Evolutionary conservation across 176 grass and related monocot genomes (phyloP), one percentile per base, ranked within the genome.

Genomic region (Oryza punctata): DNA sequence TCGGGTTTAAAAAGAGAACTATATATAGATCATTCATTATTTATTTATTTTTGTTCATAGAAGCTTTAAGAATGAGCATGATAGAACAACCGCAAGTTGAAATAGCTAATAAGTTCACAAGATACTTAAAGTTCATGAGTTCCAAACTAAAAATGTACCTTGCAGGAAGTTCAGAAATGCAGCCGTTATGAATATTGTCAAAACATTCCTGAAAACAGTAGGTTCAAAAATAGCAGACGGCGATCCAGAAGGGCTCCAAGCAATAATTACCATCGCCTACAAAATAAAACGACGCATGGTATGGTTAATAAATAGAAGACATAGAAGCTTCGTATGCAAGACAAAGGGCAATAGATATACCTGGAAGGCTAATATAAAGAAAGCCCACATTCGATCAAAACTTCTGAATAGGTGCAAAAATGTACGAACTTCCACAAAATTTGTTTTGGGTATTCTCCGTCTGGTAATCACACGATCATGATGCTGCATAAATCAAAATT

Each of bases 351-450:
- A 25, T 45, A 32, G 24, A 35, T 82, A 47, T 94, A 95, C 96
- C 96, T 99, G 96, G 40, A 99, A 91, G 77, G 93, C 75, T 78
- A 99, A 84, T 88, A 92, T 94, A 76, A 96, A 99, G 81, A 99
- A 99, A 67, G 74, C 89, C 96, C 96, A 99, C 93, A 99, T 86
- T 50, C 96, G 91, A 82, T 99, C 96, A 84, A 99, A 99, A 91
- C 96, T 96, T 82, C 91, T 92, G 76, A 99, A 94, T 63, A 99
- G 65, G 64, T 99, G 93, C 81, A 94, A 94, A 94, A 94, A 99
- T 44, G 96, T 99, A 70, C 93, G 96, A 72, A 99, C 86, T 94
- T 99, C 96, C 82, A 99, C 96, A 96, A 99, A 99, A 86, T 99
- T 99, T 87, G 91, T 96, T 90, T 99, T 99, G 37, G 92, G 72